Evolutionary conservation across 2,329 filamentous ascomycete species (phyloP).

Genomic region (Raffaelea arxii): DNA sequence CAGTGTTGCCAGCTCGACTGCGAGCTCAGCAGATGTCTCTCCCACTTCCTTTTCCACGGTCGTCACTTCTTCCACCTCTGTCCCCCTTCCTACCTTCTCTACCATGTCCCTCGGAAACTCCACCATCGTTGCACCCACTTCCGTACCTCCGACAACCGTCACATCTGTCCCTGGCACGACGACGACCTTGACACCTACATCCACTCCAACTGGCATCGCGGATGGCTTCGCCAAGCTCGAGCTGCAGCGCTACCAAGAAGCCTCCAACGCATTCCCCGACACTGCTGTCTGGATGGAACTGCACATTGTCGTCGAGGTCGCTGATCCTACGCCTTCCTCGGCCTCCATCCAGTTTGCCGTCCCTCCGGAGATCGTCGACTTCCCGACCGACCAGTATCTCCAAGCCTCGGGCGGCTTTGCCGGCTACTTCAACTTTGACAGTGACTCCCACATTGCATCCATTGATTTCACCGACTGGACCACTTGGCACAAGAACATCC

Average conservation of each 20-base stretch:
- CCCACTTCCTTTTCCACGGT: neutral
- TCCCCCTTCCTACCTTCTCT: neutral
- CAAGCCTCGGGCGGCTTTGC: neutral
- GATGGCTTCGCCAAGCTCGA: neutral
- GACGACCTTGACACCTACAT: neutral
- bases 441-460: neutral
- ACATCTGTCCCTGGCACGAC: neutral
- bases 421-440: neutral
- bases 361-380: neutral
- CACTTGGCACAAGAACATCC: neutral
- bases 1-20: neutral
- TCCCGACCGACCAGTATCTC: neutral
- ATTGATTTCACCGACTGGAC: neutral
- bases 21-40: neutral
- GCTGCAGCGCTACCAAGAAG: neutral
- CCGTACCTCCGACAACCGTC: neutral
- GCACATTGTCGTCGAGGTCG: neutral
- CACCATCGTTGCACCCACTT: no score
- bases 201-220: neutral
- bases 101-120: no score
- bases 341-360: neutral
- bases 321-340: neutral
- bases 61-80: neutral
- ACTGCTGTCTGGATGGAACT: neutral
- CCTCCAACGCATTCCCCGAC: neutral